A percentile compares a stretch with the other conserved stretches of the same genome.
Conservation (phyloP, 148 eudicot species). For the Rhododendron ovatum region DNA sequence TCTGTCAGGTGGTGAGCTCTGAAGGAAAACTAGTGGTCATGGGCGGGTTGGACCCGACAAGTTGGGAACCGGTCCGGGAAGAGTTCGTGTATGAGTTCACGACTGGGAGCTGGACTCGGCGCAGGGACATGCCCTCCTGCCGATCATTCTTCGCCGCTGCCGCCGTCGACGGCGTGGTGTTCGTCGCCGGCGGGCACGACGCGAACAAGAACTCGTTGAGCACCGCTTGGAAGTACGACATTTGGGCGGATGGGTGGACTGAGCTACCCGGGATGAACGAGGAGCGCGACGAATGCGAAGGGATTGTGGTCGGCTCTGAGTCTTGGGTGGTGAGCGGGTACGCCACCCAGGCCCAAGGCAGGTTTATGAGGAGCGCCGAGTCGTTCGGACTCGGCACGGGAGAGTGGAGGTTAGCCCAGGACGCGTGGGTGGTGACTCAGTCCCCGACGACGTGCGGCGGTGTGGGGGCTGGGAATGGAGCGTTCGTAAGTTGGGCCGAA, state of each 20-base stretch:
- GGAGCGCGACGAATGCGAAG: constrained; percentile 67
- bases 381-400: constrained; percentile 22
- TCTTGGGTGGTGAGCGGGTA: constrained; percentile 76
- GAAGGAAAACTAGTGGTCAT: constrained; percentile 56
- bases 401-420: constrained; percentile 47
- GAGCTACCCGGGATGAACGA: constrained; percentile 53
- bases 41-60: constrained; percentile 70
- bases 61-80: constrained; percentile 40
- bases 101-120: constrained; percentile 39
- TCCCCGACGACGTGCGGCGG: constrained; percentile 51
- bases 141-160: constrained; percentile 49
- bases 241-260: constrained; percentile 40
- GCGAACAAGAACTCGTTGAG: constrained; percentile 46
- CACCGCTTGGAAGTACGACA: constrained; percentile 42
- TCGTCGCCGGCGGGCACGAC: constrained; percentile 71
- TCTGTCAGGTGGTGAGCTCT: constrained; percentile 46
- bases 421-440: constrained; percentile 34
- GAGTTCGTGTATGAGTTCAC: constrained; percentile 56
- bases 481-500: constrained; percentile 38
- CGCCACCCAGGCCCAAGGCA: constrained; percentile 46
- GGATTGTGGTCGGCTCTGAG: constrained; percentile 43
- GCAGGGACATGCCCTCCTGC: constrained; percentile 49
- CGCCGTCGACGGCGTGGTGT: constrained; percentile 23
- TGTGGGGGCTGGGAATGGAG: constrained; percentile 19
- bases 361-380: constrained; percentile 44